Percentiles rank a stretch among this genome's conserved stretches.
Evolutionary conservation across 2,329 filamentous ascomycete genomes (phyloP).

Genomic region (Pyrenophora teres): DNA sequence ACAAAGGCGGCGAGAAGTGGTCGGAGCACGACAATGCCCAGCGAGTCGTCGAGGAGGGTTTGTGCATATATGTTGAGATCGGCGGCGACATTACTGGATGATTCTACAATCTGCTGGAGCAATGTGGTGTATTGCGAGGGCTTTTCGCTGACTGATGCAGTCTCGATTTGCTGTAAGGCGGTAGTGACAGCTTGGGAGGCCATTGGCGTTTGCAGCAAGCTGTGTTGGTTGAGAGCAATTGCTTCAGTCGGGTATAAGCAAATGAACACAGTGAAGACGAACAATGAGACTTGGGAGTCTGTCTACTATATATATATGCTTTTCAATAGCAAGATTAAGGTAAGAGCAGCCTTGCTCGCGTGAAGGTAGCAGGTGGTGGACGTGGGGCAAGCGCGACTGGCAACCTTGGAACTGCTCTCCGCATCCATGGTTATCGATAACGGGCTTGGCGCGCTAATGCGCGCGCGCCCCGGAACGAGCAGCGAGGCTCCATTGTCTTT

Average conservation of each 20-base stretch:
- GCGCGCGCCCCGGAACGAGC: slow-evolving; percentile 12
- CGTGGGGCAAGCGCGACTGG: slow-evolving; percentile 6
- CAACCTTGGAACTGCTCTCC: not conserved
- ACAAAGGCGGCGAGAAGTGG: slow-evolving; percentile 72
- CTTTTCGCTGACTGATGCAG: slow-evolving; percentile 56
- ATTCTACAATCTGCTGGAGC: slow-evolving; percentile 60
- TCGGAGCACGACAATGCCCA: slow-evolving; percentile 77
- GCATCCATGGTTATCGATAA: slow-evolving; percentile 21
- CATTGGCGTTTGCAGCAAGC: slow-evolving; percentile 47
- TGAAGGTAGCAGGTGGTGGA: slow-evolving; percentile 11
- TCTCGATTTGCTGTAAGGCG: slow-evolving; percentile 57
- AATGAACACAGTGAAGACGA: not conserved
- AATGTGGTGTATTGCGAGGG: slow-evolving; percentile 61
- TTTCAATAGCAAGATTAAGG: not conserved
- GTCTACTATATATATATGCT: too few relatives aligned
- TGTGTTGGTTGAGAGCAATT: not conserved
- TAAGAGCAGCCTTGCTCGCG: not conserved
- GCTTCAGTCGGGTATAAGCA: not conserved
- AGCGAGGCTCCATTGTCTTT: slow-evolving; percentile 12
- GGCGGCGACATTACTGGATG: slow-evolving; percentile 55
- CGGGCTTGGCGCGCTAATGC: slow-evolving; percentile 26
- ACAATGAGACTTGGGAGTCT: too few relatives aligned
- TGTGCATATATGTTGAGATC: slow-evolving; percentile 72
- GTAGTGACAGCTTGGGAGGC: slow-evolving; percentile 56
- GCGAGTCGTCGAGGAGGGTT: slow-evolving; percentile 68